Evolutionary conservation across 2,329 filamentous ascomycete species (phyloP).

Genomic region (Sporothrix inflata): DNA sequence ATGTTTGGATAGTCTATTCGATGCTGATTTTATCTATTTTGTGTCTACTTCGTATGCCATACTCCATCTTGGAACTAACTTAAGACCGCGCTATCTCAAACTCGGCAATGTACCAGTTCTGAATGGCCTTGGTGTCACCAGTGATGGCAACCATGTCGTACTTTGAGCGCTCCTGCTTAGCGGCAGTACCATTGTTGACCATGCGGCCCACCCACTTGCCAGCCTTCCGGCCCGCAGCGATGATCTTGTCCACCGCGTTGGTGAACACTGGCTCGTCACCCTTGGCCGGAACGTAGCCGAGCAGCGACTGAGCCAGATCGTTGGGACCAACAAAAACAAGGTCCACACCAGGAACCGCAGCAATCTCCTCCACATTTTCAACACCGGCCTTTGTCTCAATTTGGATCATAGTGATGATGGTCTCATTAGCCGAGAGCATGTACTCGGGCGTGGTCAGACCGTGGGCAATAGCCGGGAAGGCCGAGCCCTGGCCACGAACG

Average conservation of each 20-base stretch:
- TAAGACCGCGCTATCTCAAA: constrained; percentile 45
- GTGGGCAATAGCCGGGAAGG: constrained; percentile 52
- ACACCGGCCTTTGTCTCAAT: constrained; percentile 51
- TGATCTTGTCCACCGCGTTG: constrained; percentile 50
- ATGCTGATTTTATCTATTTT: background rate
- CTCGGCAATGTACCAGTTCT: constrained; percentile 53
- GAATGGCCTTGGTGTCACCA: constrained; percentile 51
- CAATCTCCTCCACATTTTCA: constrained; percentile 51
- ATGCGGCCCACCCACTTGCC: constrained; percentile 56
- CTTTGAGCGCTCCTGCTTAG: constrained; percentile 44
- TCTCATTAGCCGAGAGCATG: constrained; percentile 54
- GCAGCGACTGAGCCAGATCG: constrained; percentile 48
- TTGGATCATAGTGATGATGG: constrained; percentile 49
- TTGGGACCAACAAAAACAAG: constrained; percentile 52
- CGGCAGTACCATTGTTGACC: constrained; percentile 48
- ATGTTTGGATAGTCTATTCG: background rate
- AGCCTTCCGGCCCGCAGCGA: constrained; percentile 45
- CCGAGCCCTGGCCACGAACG: constrained; percentile 54
- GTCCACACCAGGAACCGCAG: constrained; percentile 48
- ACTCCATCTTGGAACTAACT: background rate
- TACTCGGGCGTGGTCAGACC: constrained; percentile 53
- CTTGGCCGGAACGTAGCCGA: constrained; percentile 51
- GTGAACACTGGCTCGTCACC: constrained; percentile 54
- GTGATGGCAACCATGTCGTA: constrained; percentile 53
- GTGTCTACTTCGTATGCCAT: background rate